Evolutionary conservation across 495 filamentous ascomycete genomes (phyloP), one percentile per base, ranked within the genome.

Genomic region (Penicillium lividum): DNA sequence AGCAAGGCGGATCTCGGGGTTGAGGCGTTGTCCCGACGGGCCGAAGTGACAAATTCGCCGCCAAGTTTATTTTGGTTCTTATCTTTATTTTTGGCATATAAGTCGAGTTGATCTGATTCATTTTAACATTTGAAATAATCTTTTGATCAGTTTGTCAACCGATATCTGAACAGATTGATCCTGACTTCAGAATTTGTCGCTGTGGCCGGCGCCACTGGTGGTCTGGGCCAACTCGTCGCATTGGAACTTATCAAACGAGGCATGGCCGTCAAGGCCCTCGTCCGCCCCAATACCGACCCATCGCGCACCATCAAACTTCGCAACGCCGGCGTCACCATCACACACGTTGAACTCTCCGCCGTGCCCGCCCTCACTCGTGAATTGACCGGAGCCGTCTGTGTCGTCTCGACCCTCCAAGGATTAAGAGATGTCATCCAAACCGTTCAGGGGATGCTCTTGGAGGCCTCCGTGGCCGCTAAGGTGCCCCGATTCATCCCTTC

Each of bases 181-280:
- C 49, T 45, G 31, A 33, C 31, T 33, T 6, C 34, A 38, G 7
- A 51, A 40, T 63, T 63, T 42, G 56, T 63, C 18, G 60, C 60
- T 4, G 56, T 63, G 2, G 60, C 53, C 22, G 60, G 60, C 22
- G 60, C 60, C 29, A 49, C 60, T 6, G 60, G 60, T 33, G 42
- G 36, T 18, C 52, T 63, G 13, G 60, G 60, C 29, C 44, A 53
- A 25, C 56, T 63, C 8, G 51, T 63, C 33, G 47, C 53, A 10
- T 30, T 40, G 29, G 56, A 51, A 30, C 40, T 63, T 4, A 15
- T 48, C 8, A 51, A 58, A 13, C 60, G 60, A 9, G 60, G 56
- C 18, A 48, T 56, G 16, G 18, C 60, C 7, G 61, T 63, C 16
- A 63, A 63, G 48, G 61, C 61, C 30, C 56, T 63, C 7, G 61